phyloP scores from a whole-genome alignment of 768 basidiomycete genomes.

The Macrolepiota albuminosa region DNA sequence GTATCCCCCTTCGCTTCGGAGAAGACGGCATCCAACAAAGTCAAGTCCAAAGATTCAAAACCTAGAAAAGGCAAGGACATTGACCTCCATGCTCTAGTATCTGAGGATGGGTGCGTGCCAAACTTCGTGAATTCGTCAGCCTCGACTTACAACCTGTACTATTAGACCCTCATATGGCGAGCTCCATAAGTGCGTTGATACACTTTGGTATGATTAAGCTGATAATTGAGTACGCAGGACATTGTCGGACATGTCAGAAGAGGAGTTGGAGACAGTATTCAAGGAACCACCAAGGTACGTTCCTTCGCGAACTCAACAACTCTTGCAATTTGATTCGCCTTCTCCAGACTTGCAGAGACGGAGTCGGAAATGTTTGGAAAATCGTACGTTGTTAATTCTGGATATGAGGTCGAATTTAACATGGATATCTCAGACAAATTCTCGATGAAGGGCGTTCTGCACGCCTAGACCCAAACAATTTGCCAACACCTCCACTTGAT shows the following conservation, averaged over 20 bases:
- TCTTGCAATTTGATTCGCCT: background rate
- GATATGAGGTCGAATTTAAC: background rate
- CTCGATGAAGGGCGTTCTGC: background rate
- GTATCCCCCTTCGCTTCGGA: background rate
- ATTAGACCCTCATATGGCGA: slow-evolving; percentile 1
- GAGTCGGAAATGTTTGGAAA: slow-evolving; percentile 15
- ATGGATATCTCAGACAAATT: slow-evolving; percentile 1
- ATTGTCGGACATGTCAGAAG: slow-evolving; percentile 6
- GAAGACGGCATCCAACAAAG: background rate
- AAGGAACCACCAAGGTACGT: slow-evolving; percentile 12
- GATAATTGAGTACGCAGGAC: background rate
- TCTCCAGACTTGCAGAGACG: slow-evolving; percentile 13
- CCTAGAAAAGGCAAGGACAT: background rate
- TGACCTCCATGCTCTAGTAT: background rate
- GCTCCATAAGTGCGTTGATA: slow-evolving; percentile 3
- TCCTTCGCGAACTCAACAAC: background rate
- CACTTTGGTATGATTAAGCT: background rate
- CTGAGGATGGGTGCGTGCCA: slow-evolving; percentile 6
- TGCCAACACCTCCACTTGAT: slow-evolving; percentile 13
- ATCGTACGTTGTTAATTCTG: background rate
- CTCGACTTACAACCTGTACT: background rate
- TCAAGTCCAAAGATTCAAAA: background rate
- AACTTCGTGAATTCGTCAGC: background rate
- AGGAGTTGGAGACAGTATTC: slow-evolving; percentile 8
- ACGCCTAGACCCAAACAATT: slow-evolving; percentile 14